phyloP scores from a whole-genome alignment of 441 rosid genomes.

The Viola pubescens region DNA sequence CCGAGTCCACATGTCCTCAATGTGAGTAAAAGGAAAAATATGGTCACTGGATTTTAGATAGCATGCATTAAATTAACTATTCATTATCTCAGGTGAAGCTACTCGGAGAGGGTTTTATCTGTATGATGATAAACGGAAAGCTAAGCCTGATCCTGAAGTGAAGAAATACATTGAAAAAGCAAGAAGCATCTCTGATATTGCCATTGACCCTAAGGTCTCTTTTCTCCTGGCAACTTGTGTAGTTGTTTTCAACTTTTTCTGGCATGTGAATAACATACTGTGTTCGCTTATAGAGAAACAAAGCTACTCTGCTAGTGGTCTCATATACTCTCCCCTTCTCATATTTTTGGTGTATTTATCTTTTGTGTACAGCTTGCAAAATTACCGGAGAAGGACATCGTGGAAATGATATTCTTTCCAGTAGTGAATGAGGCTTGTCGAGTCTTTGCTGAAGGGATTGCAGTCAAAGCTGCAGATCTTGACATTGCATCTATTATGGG shows the following conservation, averaged over 20 bases:
- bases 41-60: background rate
- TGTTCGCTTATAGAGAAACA: background rate
- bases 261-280: background rate
- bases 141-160: conserved; percentile 78
- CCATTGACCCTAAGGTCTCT: conserved; percentile 61
- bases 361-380: conserved; percentile 47
- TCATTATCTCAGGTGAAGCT: conserved; percentile 58
- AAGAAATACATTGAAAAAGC: conserved; percentile 76
- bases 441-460: conserved; percentile 84
- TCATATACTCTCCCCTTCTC: background rate
- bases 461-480: conserved; percentile 88
- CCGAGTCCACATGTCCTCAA: background rate
- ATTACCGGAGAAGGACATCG: conserved; percentile 66
- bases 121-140: conserved; percentile 75
- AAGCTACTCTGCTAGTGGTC: background rate
- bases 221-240: conserved; percentile 12
- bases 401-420: conserved; percentile 89
- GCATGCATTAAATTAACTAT: background rate
- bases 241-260: background rate
- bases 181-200: conserved; percentile 63
- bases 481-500: conserved; percentile 87
- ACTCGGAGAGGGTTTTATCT: conserved; percentile 78
- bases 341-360: conserved; percentile 12
- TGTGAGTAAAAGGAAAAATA: conserved; percentile 22
- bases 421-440: conserved; percentile 97